Conservation (phyloP, 495 filamentous ascomycete species). For the Haplographium delicatum region DNA sequence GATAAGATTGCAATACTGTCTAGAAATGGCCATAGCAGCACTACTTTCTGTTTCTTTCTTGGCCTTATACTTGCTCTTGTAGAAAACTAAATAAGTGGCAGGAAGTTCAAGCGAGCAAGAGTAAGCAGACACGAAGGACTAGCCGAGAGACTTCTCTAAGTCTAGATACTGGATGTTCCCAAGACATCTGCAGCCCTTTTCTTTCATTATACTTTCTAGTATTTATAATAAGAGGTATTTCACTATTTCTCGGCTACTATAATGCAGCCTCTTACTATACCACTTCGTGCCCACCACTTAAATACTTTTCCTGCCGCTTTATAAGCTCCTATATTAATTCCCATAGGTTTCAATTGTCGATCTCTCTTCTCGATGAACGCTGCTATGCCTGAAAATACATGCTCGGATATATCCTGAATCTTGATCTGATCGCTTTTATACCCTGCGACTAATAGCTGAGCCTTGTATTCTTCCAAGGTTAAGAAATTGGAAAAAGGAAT, state of each 20-base stretch:
- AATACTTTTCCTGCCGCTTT: constrained; percentile 33
- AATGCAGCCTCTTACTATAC: constrained; percentile 38
- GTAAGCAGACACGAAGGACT: too few relatives aligned
- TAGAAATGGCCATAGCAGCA: too few relatives aligned
- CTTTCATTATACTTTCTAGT: too few relatives aligned
- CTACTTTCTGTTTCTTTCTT: too few relatives aligned
- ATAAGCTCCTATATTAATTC: constrained; percentile 37
- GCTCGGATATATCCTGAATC: constrained; percentile 39
- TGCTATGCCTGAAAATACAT: constrained; percentile 39
- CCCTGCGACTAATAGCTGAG: constrained; percentile 29
- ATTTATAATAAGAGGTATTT: too few relatives aligned
- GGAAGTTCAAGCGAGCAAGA: too few relatives aligned
- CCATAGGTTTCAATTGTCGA: constrained; percentile 27
- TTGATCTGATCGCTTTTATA: constrained; percentile 34
- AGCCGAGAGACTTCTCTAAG: too few relatives aligned
- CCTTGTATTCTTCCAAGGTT: neutral
- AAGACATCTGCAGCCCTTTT: too few relatives aligned
- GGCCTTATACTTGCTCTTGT: too few relatives aligned
- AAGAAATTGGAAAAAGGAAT: constrained; percentile 8
- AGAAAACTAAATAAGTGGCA: too few relatives aligned
- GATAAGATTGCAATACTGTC: too few relatives aligned
- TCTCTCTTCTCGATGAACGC: constrained; percentile 31
- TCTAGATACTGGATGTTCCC: too few relatives aligned
- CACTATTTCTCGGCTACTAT: constrained; percentile 35
- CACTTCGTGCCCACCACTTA: constrained; percentile 40